A percentile compares a stretch with the other conserved stretches of the same genome.
Evolutionary conservation across 768 basidiomycete genomes (phyloP).

Genomic region (Panaeolus papilionaceus): DNA sequence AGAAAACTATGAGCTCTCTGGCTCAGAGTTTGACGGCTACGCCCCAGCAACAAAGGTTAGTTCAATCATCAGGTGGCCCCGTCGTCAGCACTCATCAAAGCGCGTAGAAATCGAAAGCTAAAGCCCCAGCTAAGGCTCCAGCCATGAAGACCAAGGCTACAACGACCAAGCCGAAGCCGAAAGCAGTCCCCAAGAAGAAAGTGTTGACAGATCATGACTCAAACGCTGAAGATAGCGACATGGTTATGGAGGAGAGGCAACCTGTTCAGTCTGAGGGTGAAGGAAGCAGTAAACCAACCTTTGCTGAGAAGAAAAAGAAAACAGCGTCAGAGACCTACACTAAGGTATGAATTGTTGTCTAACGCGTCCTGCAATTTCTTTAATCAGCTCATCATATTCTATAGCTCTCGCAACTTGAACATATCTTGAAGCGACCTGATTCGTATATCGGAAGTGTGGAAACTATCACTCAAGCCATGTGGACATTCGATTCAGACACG

Average conservation of each 20-base stretch:
- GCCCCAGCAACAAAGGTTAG: constrained; percentile 64
- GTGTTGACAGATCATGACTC: constrained; percentile 69
- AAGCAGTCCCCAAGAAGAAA: constrained; percentile 70
- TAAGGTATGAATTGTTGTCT: constrained; percentile 58
- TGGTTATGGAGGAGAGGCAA: constrained; percentile 47
- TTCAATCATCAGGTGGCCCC: constrained; percentile 8
- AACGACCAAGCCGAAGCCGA: constrained; percentile 56
- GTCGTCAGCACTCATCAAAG: constrained; percentile 27
- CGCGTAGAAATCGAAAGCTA: constrained; percentile 30
- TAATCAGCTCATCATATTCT: background rate
- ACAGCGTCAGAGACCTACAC: constrained; percentile 90
- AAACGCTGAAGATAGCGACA: constrained; percentile 57
- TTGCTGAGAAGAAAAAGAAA: constrained; percentile 70
- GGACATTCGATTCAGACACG: constrained; percentile 87
- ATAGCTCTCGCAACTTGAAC: constrained; percentile 93
- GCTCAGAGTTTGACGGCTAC: constrained; percentile 73
- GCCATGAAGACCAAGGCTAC: constrained; percentile 49
- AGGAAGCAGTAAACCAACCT: constrained; percentile 30
- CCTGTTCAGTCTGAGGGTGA: constrained; percentile 24
- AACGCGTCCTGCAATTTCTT: background rate
- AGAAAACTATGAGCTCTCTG: constrained; percentile 73
- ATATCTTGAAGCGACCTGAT: constrained; percentile 90
- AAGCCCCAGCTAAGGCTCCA: constrained; percentile 44
- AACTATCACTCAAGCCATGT: constrained; percentile 84
- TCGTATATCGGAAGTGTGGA: constrained; percentile 98